A percentile compares a stretch with the other conserved stretches of the same genome.
Conservation (phyloP, 2,329 filamentous ascomycete genomes). For the Aureobasidium uvarum region DNA sequence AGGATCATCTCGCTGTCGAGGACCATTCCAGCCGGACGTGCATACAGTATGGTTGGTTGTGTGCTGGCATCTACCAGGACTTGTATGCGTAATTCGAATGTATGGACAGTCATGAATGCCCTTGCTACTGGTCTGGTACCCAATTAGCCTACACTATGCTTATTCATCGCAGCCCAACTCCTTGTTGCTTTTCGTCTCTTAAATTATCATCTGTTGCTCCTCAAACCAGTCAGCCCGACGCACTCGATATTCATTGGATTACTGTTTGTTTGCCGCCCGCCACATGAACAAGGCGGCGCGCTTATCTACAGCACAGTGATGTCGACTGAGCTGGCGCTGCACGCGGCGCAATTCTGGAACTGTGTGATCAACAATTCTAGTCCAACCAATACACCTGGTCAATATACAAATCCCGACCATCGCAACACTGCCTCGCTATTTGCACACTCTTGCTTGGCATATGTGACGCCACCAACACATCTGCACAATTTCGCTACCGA, state of each 20-base stretch:
- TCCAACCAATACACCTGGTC: background rate
- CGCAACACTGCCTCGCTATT: constrained; percentile 2
- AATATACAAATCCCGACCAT: background rate
- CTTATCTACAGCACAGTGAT: too few relatives aligned
- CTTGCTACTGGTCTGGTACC: background rate
- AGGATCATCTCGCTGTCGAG: too few relatives aligned
- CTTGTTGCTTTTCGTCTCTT: too few relatives aligned
- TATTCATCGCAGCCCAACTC: too few relatives aligned
- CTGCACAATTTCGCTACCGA: background rate
- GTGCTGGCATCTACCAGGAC: background rate
- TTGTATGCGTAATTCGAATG: background rate
- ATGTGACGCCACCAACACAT: background rate
- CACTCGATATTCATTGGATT: too few relatives aligned
- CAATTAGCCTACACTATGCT: too few relatives aligned
- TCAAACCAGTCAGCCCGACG: too few relatives aligned
- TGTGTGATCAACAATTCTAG: background rate
- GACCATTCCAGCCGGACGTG: too few relatives aligned
- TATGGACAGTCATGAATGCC: background rate
- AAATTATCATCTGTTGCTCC: too few relatives aligned
- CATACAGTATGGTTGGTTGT: too few relatives aligned
- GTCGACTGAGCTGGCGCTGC: background rate
- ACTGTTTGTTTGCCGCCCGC: too few relatives aligned
- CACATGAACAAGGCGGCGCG: too few relatives aligned
- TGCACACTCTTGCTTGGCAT: background rate
- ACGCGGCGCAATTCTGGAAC: background rate